Evolutionary conservation across 768 basidiomycete genomes (phyloP).

Genomic region (Lactifluus subvellereus): DNA sequence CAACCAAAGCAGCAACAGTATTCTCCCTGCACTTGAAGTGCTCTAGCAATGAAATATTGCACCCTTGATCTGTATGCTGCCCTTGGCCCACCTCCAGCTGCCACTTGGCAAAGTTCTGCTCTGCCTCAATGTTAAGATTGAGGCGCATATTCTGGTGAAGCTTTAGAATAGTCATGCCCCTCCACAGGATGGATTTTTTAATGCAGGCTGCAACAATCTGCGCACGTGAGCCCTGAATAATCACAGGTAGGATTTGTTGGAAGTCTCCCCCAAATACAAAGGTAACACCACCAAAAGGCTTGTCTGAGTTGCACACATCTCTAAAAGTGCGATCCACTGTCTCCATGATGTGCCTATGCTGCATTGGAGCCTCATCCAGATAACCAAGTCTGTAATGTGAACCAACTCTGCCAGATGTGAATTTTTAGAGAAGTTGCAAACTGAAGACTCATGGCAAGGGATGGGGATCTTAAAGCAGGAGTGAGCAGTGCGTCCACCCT

Average conservation of each 20-base stretch:
- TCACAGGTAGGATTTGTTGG: too few species aligned
- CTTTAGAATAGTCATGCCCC: constrained; percentile 36
- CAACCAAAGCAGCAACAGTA: not conserved
- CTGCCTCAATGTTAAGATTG: not conserved
- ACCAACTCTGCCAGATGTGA: not conserved
- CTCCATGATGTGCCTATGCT: too few species aligned
- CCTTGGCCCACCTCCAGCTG: constrained; percentile 1
- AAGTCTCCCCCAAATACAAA: too few species aligned
- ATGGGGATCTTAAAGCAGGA: too few species aligned
- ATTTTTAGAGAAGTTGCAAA: constrained; percentile 39
- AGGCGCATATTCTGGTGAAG: constrained; percentile 1
- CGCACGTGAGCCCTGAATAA: too few species aligned
- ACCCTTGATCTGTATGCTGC: not conserved
- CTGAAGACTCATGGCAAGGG: too few species aligned
- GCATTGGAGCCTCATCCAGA: not conserved
- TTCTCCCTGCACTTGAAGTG: not conserved
- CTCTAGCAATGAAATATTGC: not conserved
- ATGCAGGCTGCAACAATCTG: constrained; percentile 42
- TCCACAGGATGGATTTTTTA: constrained; percentile 36
- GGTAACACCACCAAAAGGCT: too few species aligned
- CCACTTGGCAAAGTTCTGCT: not conserved
- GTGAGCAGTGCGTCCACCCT: too few species aligned
- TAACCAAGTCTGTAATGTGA: too few species aligned
- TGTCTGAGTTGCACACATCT: too few species aligned
- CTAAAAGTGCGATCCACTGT: too few species aligned